These are phyloP conservation scores for Cyphellophora attinorum DNA, from an alignment of 2,329 filamentous ascomycete genomes.

Conservation along the genomic window DNA sequence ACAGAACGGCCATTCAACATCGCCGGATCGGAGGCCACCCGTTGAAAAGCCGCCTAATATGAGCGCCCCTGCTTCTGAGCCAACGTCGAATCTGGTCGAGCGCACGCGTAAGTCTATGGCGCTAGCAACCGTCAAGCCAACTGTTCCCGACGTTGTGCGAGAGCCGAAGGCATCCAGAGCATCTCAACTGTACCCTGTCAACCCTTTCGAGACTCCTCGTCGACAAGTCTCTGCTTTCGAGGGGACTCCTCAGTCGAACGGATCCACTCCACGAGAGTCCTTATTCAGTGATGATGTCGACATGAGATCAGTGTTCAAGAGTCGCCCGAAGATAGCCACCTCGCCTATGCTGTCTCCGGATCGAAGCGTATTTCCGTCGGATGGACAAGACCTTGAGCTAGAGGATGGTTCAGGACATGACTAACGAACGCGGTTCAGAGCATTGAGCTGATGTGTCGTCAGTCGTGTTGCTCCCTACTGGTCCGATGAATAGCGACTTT, in stretches of 20 bases:
- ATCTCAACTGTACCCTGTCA: slow-evolving; percentile 39
- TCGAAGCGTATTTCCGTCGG: not conserved
- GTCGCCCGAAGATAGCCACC: slow-evolving; percentile 62
- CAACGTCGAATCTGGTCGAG: slow-evolving; percentile 64
- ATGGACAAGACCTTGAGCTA: no score
- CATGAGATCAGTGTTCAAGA: slow-evolving; percentile 76
- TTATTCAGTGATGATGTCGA: slow-evolving; percentile 64
- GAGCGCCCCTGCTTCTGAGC: no score
- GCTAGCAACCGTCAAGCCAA: slow-evolving; percentile 34
- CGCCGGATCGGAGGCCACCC: no score
- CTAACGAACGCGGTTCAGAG: no score
- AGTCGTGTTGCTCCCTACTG: no score
- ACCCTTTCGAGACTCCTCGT: slow-evolving; percentile 46
- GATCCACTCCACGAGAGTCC: slow-evolving; percentile 52
- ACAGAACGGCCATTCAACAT: no score
- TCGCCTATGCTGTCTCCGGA: slow-evolving; percentile 6
- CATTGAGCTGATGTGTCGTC: no score
- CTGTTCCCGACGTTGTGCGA: slow-evolving; percentile 3
- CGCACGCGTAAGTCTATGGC: slow-evolving; percentile 76
- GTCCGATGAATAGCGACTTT: no score
- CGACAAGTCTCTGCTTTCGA: not conserved
- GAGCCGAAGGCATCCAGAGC: slow-evolving; percentile 13
- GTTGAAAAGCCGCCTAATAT: no score
- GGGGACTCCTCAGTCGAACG: slow-evolving; percentile 19
- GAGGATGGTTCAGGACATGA: no score